phyloP scores from a whole-genome alignment of 306 rosid genomes.

The Quercus agrifolia region DNA sequence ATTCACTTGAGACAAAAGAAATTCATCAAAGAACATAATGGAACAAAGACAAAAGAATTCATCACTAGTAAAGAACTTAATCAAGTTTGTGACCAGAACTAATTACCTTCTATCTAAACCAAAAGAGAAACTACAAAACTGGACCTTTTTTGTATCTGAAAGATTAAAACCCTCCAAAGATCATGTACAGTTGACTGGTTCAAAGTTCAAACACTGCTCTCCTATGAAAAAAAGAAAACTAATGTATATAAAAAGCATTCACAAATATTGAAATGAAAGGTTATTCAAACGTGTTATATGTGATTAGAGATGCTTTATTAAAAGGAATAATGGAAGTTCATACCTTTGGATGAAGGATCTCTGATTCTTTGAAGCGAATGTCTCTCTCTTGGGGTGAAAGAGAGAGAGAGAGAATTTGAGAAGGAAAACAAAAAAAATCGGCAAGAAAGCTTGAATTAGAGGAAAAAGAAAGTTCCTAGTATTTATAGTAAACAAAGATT shows the following conservation, averaged over 20 bases:
- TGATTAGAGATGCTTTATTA: slow-evolving; percentile 15
- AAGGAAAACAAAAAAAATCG: slow-evolving; percentile 31
- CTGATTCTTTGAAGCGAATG: slow-evolving; percentile 21
- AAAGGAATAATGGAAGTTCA: slow-evolving; percentile 33
- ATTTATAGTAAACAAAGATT: slow-evolving; percentile 6
- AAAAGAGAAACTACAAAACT: background rate
- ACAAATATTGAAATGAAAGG: background rate
- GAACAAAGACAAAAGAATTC: background rate
- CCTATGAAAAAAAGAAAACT: background rate
- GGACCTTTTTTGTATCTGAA: background rate
- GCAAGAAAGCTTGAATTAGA: slow-evolving; percentile 37
- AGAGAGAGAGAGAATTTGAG: background rate
- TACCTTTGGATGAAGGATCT: slow-evolving; percentile 28
- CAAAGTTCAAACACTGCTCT: slow-evolving; percentile 29
- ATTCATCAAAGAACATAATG: background rate
- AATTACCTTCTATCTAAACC: slow-evolving; percentile 11
- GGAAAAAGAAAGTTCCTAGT: slow-evolving; percentile 22
- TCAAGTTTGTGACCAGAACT: background rate
- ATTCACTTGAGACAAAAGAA: background rate
- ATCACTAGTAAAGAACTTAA: too few relatives aligned
- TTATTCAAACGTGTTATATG: background rate
- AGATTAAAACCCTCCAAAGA: slow-evolving; percentile 36
- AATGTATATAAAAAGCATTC: background rate
- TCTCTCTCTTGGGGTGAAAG: background rate
- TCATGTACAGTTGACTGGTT: background rate